These are phyloP conservation scores for Leccinum arenicola DNA, from an alignment of 768 basidiomycete species.

Conservation along the genomic window DNA sequence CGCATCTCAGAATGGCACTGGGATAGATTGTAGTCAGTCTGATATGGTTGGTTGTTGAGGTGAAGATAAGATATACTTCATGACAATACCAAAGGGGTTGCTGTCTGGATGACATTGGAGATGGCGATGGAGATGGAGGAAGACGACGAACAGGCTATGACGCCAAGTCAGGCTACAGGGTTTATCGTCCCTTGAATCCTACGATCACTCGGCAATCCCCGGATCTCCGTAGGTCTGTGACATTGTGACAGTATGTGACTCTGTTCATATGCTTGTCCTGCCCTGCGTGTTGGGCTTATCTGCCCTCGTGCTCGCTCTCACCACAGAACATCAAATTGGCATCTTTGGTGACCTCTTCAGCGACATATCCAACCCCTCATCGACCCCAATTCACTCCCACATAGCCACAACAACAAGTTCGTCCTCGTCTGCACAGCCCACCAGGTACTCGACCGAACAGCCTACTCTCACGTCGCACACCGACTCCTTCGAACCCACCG, in stretches of 20 bases:
- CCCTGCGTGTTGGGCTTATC: not conserved
- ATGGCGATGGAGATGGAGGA: slow-evolving; percentile 8
- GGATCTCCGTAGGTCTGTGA: slow-evolving; percentile 5
- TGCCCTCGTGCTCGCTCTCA: not conserved
- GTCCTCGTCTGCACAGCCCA: not conserved
- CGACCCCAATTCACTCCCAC: not conserved
- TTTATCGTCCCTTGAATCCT: not conserved
- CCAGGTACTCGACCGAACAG: not conserved
- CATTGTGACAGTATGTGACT: no score
- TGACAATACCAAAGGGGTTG: slow-evolving; percentile 75
- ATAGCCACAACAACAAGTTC: not conserved
- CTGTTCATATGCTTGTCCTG: not conserved
- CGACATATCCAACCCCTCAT: not conserved
- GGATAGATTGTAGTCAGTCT: slow-evolving; percentile 9
- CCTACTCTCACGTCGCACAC: not conserved
- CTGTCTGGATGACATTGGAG: slow-evolving; percentile 59
- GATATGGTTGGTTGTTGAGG: not conserved
- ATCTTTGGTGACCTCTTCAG: slow-evolving; percentile 18
- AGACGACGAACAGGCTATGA: not conserved
- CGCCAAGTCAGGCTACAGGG: slow-evolving; percentile 1
- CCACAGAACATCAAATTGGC: slow-evolving; percentile 4
- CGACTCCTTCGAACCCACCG: not conserved
- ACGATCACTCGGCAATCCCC: slow-evolving; percentile 10
- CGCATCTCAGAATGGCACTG: slow-evolving; percentile 90
- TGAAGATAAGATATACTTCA: slow-evolving; percentile 41